Percentiles rank a stretch among this genome's conserved stretches.
Evolutionary conservation across 1,284 basidiomycete genomes (phyloP).

Genomic region (Ganoderma lingzhi): DNA sequence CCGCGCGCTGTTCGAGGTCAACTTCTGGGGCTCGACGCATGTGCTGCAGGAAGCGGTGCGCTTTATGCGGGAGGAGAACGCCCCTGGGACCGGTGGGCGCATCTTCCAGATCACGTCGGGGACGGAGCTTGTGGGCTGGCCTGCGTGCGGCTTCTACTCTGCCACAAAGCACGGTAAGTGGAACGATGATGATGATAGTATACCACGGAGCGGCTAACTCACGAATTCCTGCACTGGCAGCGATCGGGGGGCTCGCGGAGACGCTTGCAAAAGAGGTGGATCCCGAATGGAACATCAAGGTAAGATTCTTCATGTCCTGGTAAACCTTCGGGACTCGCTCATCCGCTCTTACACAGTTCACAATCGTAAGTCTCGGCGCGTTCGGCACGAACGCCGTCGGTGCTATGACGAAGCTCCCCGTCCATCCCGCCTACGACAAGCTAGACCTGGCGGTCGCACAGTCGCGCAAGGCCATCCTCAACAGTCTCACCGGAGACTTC

Average conservation of each 20-base stretch:
- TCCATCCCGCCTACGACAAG: constrained; percentile 24
- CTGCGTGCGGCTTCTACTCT: constrained; percentile 43
- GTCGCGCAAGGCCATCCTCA: constrained; percentile 18
- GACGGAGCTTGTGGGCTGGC: constrained; percentile 35
- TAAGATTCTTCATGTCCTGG: constrained; percentile 14
- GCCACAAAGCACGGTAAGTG: constrained; percentile 42
- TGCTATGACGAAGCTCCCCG: constrained; percentile 13
- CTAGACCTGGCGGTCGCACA: constrained; percentile 3
- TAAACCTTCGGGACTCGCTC: neutral
- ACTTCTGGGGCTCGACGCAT: constrained; percentile 39
- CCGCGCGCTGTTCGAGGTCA: too few species aligned
- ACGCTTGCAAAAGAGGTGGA: constrained; percentile 44
- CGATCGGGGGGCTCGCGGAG: constrained; percentile 44
- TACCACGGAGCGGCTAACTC: neutral
- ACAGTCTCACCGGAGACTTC: neutral
- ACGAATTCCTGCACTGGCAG: constrained; percentile 11
- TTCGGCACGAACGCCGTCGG: constrained; percentile 23
- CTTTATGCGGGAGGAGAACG: constrained; percentile 38
- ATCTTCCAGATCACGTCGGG: constrained; percentile 43
- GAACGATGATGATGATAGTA: neutral
- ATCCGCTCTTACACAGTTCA: constrained; percentile 13
- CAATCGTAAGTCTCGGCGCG: constrained; percentile 19
- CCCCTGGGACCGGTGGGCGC: constrained; percentile 41
- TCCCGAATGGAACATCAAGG: constrained; percentile 53
- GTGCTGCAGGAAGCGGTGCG: constrained; percentile 34